phyloP scores from a whole-genome alignment of 2,329 filamentous ascomycete genomes.

The Verticillium longisporum region DNA sequence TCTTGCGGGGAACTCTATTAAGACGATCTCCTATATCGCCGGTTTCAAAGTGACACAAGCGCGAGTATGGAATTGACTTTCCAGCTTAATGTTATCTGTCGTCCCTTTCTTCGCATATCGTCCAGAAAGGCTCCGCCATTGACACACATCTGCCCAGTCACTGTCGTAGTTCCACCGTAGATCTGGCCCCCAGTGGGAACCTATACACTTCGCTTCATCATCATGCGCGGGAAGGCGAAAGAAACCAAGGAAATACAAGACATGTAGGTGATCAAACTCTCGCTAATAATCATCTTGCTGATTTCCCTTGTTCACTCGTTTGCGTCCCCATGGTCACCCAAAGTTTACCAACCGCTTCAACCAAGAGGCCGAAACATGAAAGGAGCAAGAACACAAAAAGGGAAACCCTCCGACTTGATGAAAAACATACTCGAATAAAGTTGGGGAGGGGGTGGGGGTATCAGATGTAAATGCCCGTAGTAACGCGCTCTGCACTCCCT shows the following conservation, averaged over 20 bases:
- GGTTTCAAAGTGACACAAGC: background rate
- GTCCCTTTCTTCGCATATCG: too few species aligned
- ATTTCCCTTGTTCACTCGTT: background rate
- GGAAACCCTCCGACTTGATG: background rate
- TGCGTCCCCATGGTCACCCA: background rate
- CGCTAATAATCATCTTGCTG: background rate
- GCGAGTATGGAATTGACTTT: background rate
- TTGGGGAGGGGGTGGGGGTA: background rate
- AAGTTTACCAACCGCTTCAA: background rate
- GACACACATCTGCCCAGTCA: too few species aligned
- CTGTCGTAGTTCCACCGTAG: too few species aligned
- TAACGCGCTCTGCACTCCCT: background rate
- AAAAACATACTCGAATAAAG: background rate
- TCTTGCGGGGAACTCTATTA: background rate
- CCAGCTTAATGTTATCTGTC: too few species aligned
- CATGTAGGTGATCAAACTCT: too few species aligned
- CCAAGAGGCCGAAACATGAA: background rate
- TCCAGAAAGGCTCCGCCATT: too few species aligned
- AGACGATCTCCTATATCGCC: background rate
- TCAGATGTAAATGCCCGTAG: background rate
- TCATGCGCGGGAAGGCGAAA: too few species aligned
- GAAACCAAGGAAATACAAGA: too few species aligned
- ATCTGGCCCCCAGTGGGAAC: too few species aligned
- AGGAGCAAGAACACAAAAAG: too few species aligned
- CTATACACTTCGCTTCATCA: too few species aligned